phyloP scores from a whole-genome alignment of 2,329 filamentous ascomycete species.

The Penicillium rolfsii region DNA sequence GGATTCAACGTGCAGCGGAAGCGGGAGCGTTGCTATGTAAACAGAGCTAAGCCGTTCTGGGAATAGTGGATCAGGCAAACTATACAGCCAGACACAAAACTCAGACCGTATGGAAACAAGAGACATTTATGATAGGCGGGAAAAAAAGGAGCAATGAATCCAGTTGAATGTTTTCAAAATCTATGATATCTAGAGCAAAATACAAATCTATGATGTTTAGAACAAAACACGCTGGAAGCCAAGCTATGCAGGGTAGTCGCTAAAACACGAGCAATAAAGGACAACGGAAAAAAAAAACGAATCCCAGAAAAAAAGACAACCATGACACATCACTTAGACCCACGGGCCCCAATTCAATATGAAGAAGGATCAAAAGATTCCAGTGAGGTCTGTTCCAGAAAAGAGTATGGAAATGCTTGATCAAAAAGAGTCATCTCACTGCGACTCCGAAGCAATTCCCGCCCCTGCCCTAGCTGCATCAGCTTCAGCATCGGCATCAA shows the following conservation, averaged over 20 bases:
- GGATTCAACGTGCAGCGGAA: slow-evolving; percentile 23
- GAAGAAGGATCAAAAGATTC: too few species aligned
- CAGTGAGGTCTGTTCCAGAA: too few species aligned
- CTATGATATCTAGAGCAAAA: not conserved
- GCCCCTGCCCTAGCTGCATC: not conserved
- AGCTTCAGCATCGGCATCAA: slow-evolving; percentile 11
- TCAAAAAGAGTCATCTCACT: not conserved
- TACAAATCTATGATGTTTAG: not conserved
- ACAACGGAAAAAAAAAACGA: not conserved
- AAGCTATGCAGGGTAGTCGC: slow-evolving; percentile 3
- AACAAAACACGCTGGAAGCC: not conserved
- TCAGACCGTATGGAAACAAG: too few species aligned
- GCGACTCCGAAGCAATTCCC: not conserved
- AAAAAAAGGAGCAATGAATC: too few species aligned
- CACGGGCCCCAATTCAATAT: not conserved
- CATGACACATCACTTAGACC: not conserved
- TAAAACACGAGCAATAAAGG: not conserved
- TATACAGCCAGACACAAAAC: too few species aligned
- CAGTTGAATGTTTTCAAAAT: not conserved
- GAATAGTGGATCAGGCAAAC: slow-evolving; percentile 12
- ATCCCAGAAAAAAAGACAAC: not conserved
- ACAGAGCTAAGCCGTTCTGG: slow-evolving; percentile 35
- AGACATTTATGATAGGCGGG: too few species aligned
- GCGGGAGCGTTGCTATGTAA: slow-evolving; percentile 37
- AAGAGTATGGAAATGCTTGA: not conserved